phyloP scores from a whole-genome alignment of 2,329 filamentous ascomycete genomes.

The Venturia asperata region DNA sequence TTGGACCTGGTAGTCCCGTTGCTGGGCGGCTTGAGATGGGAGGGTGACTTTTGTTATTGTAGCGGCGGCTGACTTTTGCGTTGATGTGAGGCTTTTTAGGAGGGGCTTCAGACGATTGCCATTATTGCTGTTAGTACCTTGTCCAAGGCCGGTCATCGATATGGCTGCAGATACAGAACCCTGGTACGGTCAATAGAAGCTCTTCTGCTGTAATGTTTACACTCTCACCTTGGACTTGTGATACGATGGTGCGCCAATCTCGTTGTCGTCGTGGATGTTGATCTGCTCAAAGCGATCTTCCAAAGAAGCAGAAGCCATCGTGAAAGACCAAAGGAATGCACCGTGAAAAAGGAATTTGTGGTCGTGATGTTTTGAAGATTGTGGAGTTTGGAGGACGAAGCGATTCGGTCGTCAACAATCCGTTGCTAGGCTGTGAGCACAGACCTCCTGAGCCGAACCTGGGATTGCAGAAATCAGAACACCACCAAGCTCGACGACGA shows the following conservation, averaged over 20 bases:
- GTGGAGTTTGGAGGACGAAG: neutral
- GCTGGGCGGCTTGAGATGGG: slow-evolving; percentile 58
- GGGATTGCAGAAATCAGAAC: neutral
- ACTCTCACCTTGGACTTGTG: slow-evolving; percentile 67
- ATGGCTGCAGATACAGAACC: slow-evolving; percentile 41
- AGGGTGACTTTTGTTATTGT: slow-evolving; percentile 60
- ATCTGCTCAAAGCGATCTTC: slow-evolving; percentile 18
- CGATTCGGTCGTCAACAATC: neutral
- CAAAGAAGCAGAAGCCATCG: slow-evolving; percentile 2
- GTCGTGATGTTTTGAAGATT: slow-evolving; percentile 1
- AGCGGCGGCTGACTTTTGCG: slow-evolving; percentile 34
- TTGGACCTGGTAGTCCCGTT: slow-evolving; percentile 28
- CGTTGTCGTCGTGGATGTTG: slow-evolving; percentile 16
- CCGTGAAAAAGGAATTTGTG: neutral
- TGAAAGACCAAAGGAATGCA: neutral
- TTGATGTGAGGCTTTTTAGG: slow-evolving; percentile 60
- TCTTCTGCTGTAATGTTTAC: neutral
- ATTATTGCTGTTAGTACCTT: slow-evolving; percentile 30
- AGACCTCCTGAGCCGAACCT: neutral
- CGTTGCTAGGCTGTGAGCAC: slow-evolving; percentile 13
- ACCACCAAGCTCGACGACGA: neutral
- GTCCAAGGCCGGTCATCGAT: slow-evolving; percentile 42
- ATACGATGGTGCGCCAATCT: slow-evolving; percentile 35
- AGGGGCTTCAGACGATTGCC: slow-evolving; percentile 66
- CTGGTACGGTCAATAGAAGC: slow-evolving; percentile 26